These are phyloP conservation scores for Akebia trifoliata DNA, from an alignment of 164 flowering plant genomes.

Conservation along the genomic window DNA sequence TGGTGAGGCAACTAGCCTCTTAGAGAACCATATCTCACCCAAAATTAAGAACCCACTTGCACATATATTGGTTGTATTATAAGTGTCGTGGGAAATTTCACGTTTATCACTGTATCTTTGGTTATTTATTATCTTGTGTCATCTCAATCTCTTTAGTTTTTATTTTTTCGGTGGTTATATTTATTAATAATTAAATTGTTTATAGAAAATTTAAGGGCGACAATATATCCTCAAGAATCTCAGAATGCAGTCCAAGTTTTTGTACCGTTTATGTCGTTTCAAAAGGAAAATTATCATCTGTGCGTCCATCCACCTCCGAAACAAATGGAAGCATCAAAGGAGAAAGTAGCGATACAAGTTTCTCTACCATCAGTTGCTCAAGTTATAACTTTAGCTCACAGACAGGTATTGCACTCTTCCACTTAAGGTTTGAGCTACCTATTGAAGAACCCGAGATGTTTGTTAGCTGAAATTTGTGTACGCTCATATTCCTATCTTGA, in stretches of 20 bases:
- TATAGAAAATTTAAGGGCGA: slow-evolving; percentile 40
- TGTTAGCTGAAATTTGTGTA: neutral
- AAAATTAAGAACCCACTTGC: too few species aligned
- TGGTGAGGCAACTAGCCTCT: too few species aligned
- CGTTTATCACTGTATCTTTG: too few species aligned
- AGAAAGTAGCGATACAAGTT: slow-evolving; percentile 31
- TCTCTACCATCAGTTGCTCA: slow-evolving; percentile 27
- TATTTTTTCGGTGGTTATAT: neutral
- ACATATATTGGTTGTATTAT: too few species aligned
- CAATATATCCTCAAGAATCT: slow-evolving; percentile 50
- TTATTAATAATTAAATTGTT: neutral
- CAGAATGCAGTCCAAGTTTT: slow-evolving; percentile 49
- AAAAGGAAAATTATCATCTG: slow-evolving; percentile 60
- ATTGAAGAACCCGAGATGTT: neutral
- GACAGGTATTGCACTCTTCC: slow-evolving; percentile 24
- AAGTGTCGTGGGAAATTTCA: too few species aligned
- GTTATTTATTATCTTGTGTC: neutral
- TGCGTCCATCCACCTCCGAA: slow-evolving; percentile 55
- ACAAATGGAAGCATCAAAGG: slow-evolving; percentile 26
- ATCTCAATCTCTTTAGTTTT: too few species aligned
- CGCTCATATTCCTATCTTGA: neutral
- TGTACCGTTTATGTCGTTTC: slow-evolving; percentile 73
- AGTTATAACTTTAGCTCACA: slow-evolving; percentile 30
- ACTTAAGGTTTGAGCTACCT: slow-evolving; percentile 1
- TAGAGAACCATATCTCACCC: too few species aligned